Evolutionary conservation across 805 yeast species (phyloP).

Genomic region (Candida ficus): DNA sequence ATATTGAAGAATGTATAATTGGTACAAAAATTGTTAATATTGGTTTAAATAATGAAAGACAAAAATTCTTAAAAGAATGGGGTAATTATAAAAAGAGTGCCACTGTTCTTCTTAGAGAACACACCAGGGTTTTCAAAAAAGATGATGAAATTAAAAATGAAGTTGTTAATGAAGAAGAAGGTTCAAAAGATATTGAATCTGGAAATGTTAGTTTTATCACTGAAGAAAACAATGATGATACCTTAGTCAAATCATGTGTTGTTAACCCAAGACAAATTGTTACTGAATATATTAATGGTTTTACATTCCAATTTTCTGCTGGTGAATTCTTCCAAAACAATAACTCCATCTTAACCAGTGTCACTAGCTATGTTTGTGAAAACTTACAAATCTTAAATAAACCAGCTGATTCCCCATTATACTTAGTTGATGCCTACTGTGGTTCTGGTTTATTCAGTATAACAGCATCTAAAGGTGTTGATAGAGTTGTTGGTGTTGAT

Average conservation of each 20-base stretch:
- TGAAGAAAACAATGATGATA: conserved; percentile 24
- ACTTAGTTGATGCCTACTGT: conserved; percentile 90
- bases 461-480: conserved; percentile 56
- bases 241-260: conserved; percentile 61
- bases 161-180: conserved; percentile 34
- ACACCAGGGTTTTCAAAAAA: conserved; percentile 37
- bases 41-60: conserved; percentile 70
- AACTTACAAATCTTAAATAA: conserved; percentile 43
- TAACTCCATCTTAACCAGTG: conserved; percentile 81
- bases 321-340: conserved; percentile 97
- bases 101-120: conserved; percentile 79
- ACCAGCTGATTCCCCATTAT: conserved; percentile 44
- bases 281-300: conserved; percentile 69
- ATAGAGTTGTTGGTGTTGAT: conserved; percentile 2
- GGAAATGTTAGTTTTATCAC: conserved; percentile 33
- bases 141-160: conserved; percentile 22
- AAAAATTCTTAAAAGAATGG: conserved; percentile 41
- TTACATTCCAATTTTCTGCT: conserved; percentile 81
- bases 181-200: conserved; percentile 36
- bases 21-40: conserved; percentile 76
- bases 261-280: conserved; percentile 77
- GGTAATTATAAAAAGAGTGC: conserved; percentile 68
- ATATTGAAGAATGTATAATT: conserved; percentile 90
- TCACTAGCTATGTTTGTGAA: conserved; percentile 73
- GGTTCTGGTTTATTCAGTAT: conserved; percentile 93